A percentile compares a stretch with the other conserved stretches of the same genome.
These are phyloP conservation scores for Quercus rubra DNA, from an alignment of 306 rosid species.

Conservation along the genomic window DNA sequence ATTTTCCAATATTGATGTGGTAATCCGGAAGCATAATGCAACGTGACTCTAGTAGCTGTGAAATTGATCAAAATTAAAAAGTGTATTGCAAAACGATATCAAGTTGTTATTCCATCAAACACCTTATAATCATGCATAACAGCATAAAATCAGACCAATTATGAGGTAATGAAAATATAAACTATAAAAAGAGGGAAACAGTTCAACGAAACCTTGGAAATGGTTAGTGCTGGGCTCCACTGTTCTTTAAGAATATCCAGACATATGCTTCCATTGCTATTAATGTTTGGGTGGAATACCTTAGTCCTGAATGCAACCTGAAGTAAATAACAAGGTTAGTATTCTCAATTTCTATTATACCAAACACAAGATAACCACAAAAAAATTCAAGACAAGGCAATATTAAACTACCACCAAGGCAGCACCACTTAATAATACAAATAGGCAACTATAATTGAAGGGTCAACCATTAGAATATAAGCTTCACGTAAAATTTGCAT, in stretches of 20 bases:
- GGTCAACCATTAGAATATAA: neutral
- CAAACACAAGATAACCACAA: neutral
- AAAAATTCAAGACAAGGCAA: neutral
- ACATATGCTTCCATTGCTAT: conserved; percentile 85
- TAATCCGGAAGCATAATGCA: neutral
- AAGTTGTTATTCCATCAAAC: neutral
- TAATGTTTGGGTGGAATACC: conserved; percentile 95
- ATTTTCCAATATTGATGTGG: neutral
- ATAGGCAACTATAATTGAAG: neutral
- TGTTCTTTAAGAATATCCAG: conserved; percentile 89
- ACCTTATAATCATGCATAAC: neutral
- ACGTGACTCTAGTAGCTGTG: neutral
- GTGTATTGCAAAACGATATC: neutral
- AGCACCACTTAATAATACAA: neutral
- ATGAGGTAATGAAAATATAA: conserved; percentile 1
- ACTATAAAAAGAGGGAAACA: neutral
- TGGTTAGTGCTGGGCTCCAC: conserved; percentile 87
- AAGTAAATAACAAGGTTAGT: conserved; percentile 5
- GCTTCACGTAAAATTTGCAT: neutral
- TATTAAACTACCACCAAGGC: neutral
- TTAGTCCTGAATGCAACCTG: conserved; percentile 93
- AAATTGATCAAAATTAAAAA: neutral
- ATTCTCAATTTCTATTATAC: neutral
- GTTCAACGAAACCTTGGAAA: conserved; percentile 64
- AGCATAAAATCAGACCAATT: neutral